Conservation (phyloP, 78 protist species). For the Pigoraptor vietnamica region DNA sequence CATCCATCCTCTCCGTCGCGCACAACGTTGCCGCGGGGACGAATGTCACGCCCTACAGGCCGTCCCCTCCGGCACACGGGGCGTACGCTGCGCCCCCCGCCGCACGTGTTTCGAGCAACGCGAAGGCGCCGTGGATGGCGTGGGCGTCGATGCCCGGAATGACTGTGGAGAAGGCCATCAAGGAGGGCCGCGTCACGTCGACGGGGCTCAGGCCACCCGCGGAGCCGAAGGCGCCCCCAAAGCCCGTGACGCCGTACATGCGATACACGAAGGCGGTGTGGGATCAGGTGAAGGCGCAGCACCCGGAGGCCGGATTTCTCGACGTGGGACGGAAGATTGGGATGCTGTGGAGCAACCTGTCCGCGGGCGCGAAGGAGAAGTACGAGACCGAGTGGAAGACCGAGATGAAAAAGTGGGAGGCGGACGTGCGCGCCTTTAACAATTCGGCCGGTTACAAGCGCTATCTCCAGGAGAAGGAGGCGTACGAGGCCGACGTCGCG, state of each 20-base stretch:
- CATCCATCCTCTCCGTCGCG: too few species aligned
- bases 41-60: too few species aligned
- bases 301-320: background rate
- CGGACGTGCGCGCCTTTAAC: background rate
- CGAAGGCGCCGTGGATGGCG: background rate
- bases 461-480: background rate
- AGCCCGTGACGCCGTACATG: background rate
- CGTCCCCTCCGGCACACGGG: too few species aligned
- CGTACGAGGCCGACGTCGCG: background rate
- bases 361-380: background rate
- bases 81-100: too few species aligned
- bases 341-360: background rate
- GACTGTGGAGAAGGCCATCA: background rate
- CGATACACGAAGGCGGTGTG: background rate
- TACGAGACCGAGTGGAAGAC: background rate
- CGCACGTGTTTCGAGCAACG: too few species aligned
- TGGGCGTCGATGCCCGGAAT: background rate
- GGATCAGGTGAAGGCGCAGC: background rate
- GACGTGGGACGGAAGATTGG: background rate
- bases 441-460: background rate
- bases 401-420: background rate
- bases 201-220: background rate
- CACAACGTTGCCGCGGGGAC: too few species aligned
- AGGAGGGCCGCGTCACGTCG: background rate
- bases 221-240: background rate